Conservation (phyloP, 2,329 filamentous ascomycete species). For the Exophiala bonariae region DNA sequence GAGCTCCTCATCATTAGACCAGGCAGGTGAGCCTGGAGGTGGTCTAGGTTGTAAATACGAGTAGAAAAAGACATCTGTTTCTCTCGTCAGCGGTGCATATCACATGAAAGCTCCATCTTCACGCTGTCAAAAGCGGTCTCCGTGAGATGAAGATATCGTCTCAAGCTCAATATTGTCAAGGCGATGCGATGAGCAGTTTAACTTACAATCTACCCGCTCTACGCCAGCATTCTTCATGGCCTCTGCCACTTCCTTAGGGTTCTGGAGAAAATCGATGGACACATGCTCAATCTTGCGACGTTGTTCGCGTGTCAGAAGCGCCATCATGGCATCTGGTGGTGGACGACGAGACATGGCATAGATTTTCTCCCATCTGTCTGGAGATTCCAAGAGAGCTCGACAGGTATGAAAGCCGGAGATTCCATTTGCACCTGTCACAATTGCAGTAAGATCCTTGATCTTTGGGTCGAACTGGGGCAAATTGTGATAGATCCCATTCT, state of each 20-base stretch:
- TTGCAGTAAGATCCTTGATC: constrained; percentile 46
- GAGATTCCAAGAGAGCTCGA: constrained; percentile 44
- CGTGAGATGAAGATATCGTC: too few species aligned
- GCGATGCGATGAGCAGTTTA: too few species aligned
- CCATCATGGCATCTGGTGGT: constrained; percentile 30
- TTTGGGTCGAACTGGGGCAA: constrained; percentile 45
- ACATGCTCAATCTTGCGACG: constrained; percentile 42
- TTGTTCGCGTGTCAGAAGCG: constrained; percentile 36
- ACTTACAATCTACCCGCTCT: background rate
- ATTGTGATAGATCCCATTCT: constrained; percentile 48
- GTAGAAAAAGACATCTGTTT: constrained; percentile 3
- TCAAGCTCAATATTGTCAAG: too few species aligned
- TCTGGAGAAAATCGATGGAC: constrained; percentile 34
- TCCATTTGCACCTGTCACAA: constrained; percentile 55
- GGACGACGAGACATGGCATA: constrained; percentile 50
- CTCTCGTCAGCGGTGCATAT: too few species aligned
- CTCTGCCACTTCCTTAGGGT: constrained; percentile 29
- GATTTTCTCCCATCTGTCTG: constrained; percentile 51
- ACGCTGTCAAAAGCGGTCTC: too few species aligned
- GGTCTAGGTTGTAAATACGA: constrained; percentile 2
- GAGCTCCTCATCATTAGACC: constrained; percentile 52
- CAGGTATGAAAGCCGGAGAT: constrained; percentile 54
- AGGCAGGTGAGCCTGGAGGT: constrained; percentile 33
- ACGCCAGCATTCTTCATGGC: constrained; percentile 3
- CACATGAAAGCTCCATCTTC: too few species aligned